Evolutionary conservation across 1,284 basidiomycete species (phyloP).

Genomic region (Tilletia indica): DNA sequence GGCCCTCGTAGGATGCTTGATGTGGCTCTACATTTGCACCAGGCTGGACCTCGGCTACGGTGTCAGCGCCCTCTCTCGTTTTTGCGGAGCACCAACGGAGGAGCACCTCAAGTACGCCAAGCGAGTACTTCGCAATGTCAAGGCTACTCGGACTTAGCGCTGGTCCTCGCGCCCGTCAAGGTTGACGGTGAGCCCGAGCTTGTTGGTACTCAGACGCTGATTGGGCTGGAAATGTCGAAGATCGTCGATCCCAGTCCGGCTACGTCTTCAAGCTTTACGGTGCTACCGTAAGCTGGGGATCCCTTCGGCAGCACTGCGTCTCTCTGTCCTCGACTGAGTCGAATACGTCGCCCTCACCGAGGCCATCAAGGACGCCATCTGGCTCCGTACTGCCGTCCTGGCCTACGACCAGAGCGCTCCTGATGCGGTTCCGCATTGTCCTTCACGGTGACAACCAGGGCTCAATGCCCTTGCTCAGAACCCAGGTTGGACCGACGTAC

Average conservation of each 20-base stretch:
- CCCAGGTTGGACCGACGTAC: background rate
- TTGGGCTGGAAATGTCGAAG: background rate
- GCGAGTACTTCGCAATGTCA: background rate
- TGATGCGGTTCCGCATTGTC: background rate
- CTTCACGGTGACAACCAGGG: background rate
- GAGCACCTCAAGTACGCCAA: background rate
- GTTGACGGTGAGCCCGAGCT: background rate
- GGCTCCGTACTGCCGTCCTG: background rate
- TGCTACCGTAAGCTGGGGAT: background rate
- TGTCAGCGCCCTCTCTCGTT: no score
- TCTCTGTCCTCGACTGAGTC: conserved; percentile 4
- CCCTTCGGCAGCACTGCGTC: background rate
- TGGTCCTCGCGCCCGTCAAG: background rate
- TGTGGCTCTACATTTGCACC: no score
- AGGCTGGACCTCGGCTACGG: no score
- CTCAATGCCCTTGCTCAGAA: background rate
- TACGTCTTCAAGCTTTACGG: conserved; percentile 1
- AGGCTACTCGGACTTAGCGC: background rate
- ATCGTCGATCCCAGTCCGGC: no score
- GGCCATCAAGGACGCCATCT: conserved; percentile 10
- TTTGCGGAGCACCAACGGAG: no score
- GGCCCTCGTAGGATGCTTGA: no score
- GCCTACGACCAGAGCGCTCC: background rate
- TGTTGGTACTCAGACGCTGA: background rate
- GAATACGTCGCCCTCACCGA: conserved; percentile 13